phyloP scores from a whole-genome alignment of 257 asterid genomes.

The Striga asiatica region DNA sequence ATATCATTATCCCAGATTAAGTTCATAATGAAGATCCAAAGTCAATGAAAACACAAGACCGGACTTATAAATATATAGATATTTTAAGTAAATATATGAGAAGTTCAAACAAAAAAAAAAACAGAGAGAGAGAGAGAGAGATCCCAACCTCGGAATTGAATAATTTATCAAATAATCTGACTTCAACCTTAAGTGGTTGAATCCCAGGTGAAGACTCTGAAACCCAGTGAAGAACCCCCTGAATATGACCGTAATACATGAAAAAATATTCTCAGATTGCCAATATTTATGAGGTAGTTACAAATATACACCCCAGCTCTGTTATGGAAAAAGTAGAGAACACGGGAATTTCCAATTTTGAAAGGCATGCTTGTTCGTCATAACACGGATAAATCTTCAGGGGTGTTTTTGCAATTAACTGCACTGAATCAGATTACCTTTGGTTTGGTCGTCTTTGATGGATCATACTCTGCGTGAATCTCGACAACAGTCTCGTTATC shows the following conservation, averaged over 20 bases:
- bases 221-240: constrained; percentile 99
- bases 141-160: constrained; percentile 75
- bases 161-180: constrained; percentile 69
- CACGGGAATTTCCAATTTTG: not conserved
- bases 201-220: constrained; percentile 63
- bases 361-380: not conserved
- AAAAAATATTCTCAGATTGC: not conserved
- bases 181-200: constrained; percentile 73
- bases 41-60: not conserved
- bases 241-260: not conserved
- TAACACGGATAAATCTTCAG: not conserved
- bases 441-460: constrained; percentile 67
- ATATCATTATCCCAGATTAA: not conserved
- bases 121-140: not conserved
- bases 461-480: constrained; percentile 74
- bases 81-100: no score
- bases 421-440: constrained; percentile 37
- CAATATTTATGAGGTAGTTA: not conserved
- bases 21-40: not conserved
- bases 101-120: no score
- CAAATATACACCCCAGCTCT: no score
- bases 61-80: no score
- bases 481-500: constrained; percentile 61
- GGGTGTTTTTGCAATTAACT: not conserved
- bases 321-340: not conserved